Evolutionary conservation across 441 rosid species (phyloP).

Genomic region (Adansonia madagascariensis): DNA sequence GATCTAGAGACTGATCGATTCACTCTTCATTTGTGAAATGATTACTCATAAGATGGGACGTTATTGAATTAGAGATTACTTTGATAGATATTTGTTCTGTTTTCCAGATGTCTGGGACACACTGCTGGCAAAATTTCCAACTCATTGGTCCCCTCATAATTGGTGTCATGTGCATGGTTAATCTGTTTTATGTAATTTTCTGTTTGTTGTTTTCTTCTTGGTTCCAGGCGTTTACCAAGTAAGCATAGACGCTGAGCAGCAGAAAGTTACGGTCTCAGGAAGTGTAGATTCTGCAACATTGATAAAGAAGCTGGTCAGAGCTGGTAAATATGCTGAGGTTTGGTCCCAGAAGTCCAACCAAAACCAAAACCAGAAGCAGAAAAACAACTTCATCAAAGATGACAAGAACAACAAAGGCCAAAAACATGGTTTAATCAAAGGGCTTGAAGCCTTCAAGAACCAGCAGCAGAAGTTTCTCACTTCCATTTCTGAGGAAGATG

Average conservation of each 20-base stretch:
- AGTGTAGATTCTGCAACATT: slow-evolving; percentile 63
- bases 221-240: slow-evolving; percentile 73
- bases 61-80: neutral
- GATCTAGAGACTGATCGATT: slow-evolving; percentile 13
- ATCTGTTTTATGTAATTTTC: neutral
- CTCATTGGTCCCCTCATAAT: neutral
- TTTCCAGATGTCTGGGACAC: neutral
- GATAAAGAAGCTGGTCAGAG: slow-evolving; percentile 76
- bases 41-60: neutral
- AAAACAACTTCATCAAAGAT: slow-evolving; percentile 39
- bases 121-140: neutral
- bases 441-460: slow-evolving; percentile 49
- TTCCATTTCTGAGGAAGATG: slow-evolving; percentile 51
- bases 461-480: slow-evolving; percentile 52
- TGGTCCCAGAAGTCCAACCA: slow-evolving; percentile 63
- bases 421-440: slow-evolving; percentile 50
- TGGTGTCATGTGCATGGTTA: neutral
- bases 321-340: slow-evolving; percentile 80
- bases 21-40: neutral
- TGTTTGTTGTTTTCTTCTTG: neutral
- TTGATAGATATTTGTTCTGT: neutral
- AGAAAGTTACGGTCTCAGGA: slow-evolving; percentile 78
- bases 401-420: slow-evolving; percentile 50
- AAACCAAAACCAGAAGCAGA: slow-evolving; percentile 52
- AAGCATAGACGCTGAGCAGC: slow-evolving; percentile 70